Conservation (phyloP, 352 stramenopile genomes). For the Globisporangium orthogonon region DNA sequence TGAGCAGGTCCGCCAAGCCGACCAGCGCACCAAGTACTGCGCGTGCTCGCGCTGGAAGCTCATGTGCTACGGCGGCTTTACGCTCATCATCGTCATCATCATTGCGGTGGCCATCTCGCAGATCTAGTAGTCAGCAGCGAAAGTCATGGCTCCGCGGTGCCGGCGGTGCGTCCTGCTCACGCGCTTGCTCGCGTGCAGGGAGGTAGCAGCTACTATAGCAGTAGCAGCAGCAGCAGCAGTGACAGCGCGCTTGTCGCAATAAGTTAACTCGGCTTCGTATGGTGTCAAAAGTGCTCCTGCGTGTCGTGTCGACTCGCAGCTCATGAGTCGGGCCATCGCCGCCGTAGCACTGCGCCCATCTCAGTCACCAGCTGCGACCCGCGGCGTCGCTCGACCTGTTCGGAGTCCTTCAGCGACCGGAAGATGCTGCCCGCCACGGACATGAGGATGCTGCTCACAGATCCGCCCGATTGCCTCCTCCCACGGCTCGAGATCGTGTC, state of each 20-base stretch:
- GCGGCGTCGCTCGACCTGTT: slow-evolving; percentile 27
- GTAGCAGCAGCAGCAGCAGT: not conserved
- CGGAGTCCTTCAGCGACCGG: slow-evolving; percentile 24
- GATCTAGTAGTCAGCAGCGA: slow-evolving; percentile 16
- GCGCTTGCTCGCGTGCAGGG: not conserved
- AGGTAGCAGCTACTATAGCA: not conserved
- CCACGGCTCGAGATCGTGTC: not conserved
- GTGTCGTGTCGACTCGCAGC: too few relatives aligned
- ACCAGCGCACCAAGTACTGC: slow-evolving; percentile 65
- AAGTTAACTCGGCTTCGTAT: slow-evolving; percentile 9
- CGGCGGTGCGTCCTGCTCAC: not conserved
- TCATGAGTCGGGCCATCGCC: not conserved
- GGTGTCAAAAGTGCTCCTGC: too few relatives aligned
- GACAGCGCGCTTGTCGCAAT: not conserved
- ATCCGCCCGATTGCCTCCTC: slow-evolving; percentile 41
- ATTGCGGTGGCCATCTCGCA: slow-evolving; percentile 41
- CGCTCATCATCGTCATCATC: slow-evolving; percentile 47
- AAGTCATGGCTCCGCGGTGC: too few relatives aligned
- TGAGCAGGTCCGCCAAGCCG: slow-evolving; percentile 63
- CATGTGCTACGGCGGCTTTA: slow-evolving; percentile 55
- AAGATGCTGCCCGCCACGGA: slow-evolving; percentile 48
- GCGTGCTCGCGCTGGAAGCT: slow-evolving; percentile 62
- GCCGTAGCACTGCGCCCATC: slow-evolving; percentile 18
- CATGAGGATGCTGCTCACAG: slow-evolving; percentile 54
- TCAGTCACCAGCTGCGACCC: slow-evolving; percentile 39